A percentile compares a stretch with the other conserved stretches of the same genome.
Evolutionary conservation across 202 grass and related monocot species (phyloP).

Genomic region (Tripidium arundinaceum): DNA sequence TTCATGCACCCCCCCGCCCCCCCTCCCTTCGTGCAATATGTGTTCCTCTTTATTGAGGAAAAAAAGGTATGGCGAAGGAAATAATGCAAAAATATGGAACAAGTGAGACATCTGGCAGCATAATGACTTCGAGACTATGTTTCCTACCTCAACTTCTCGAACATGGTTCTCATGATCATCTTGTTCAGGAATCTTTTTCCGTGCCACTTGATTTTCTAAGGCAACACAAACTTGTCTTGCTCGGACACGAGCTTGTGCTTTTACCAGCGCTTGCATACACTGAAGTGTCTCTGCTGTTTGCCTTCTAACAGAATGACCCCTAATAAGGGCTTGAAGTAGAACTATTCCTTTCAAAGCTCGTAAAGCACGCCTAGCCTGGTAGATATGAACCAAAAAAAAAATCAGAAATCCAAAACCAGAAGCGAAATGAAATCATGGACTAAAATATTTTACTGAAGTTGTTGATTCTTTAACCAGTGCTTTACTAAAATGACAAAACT

Average conservation of each 20-base stretch:
- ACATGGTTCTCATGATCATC: conserved; percentile 57
- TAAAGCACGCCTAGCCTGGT: conserved; percentile 85
- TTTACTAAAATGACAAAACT: conserved; percentile 7
- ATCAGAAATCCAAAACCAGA: conserved; percentile 16
- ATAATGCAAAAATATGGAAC: neutral
- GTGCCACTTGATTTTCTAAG: conserved; percentile 67
- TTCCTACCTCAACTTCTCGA: conserved; percentile 76
- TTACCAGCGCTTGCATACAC: conserved; percentile 83
- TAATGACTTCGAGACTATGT: conserved; percentile 9
- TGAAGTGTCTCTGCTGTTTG: conserved; percentile 85
- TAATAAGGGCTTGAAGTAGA: conserved; percentile 85
- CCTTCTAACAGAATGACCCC: conserved; percentile 85
- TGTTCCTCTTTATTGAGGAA: neutral
- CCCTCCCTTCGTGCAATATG: neutral
- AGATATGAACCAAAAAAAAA: conserved; percentile 28
- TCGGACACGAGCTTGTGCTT: conserved; percentile 86
- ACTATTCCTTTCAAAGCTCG: conserved; percentile 93
- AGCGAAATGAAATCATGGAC: conserved; percentile 14
- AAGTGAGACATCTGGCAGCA: conserved; percentile 1
- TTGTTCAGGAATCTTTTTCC: conserved; percentile 52
- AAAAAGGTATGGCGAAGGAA: neutral
- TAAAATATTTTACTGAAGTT: neutral
- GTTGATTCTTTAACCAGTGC: neutral
- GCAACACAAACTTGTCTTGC: conserved; percentile 73
- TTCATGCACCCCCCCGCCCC: neutral